Conservation (phyloP, 2,329 filamentous ascomycete genomes). For the Monosporascus sp. region DNA sequence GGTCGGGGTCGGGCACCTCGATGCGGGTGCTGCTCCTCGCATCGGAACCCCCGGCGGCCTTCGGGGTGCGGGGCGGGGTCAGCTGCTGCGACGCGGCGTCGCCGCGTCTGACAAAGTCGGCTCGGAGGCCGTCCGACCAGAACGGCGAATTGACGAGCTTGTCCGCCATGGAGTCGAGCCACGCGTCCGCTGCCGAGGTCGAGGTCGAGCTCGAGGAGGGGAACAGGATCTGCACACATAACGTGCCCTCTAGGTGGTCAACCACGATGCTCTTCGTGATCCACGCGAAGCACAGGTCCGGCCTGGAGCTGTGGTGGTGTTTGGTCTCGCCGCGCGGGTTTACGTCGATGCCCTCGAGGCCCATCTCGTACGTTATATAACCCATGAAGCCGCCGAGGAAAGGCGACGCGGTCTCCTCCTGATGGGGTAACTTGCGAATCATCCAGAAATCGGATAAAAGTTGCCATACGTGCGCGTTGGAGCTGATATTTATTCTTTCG, state of each 20-base stretch:
- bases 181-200: conserved; percentile 22
- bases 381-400: conserved; percentile 85
- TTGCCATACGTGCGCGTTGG: conserved; percentile 41
- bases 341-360: conserved; percentile 56
- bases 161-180: conserved; percentile 38
- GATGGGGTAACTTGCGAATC: conserved; percentile 16
- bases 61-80: conserved; percentile 26
- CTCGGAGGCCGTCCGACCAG: conserved; percentile 26
- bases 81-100: conserved; percentile 11
- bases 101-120: conserved; percentile 11
- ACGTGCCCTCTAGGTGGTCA: conserved; percentile 58
- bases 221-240: conserved; percentile 65
- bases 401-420: conserved; percentile 34
- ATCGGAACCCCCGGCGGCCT: conserved; percentile 4
- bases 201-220: conserved; percentile 24
- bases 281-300: conserved; percentile 73
- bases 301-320: conserved; percentile 34
- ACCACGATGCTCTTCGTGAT: conserved; percentile 72
- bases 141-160: conserved; percentile 27
- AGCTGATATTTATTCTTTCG: conserved; percentile 23
- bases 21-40: conserved; percentile 22
- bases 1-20: conserved; percentile 34
- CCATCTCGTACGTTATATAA: conserved; percentile 80
- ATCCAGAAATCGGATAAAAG: conserved; percentile 43
- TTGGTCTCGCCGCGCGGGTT: conserved; percentile 23